Conservation (phyloP, 176 grass and related monocot genomes). For the Cenchrus purpureus region DNA sequence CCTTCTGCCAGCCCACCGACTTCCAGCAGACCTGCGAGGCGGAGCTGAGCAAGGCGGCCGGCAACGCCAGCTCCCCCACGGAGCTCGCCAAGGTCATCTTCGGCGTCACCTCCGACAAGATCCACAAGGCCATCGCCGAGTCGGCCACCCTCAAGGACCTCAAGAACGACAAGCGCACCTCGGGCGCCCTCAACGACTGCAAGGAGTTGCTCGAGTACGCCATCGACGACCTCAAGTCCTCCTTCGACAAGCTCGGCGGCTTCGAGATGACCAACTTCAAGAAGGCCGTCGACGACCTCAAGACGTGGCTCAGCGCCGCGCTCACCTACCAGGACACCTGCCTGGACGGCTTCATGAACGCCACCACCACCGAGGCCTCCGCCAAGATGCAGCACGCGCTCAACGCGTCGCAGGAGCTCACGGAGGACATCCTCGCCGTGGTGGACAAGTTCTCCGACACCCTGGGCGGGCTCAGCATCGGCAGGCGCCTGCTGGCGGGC, state of each 20-base stretch:
- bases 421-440: conserved; percentile 72
- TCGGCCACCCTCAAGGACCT: conserved; percentile 57
- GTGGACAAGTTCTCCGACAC: conserved; percentile 60
- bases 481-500: conserved; percentile 38
- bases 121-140: conserved; percentile 59
- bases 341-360: conserved; percentile 76
- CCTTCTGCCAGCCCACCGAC: conserved; percentile 72
- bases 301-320: conserved; percentile 77
- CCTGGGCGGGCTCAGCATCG: conserved; percentile 46
- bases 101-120: conserved; percentile 53
- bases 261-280: conserved; percentile 73
- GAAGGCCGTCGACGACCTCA: conserved; percentile 70
- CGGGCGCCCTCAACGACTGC: conserved; percentile 70
- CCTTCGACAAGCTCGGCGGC: conserved; percentile 62
- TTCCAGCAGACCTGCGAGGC: conserved; percentile 76
- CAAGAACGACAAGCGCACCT: conserved; percentile 64
- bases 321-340: conserved; percentile 85
- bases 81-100: conserved; percentile 70
- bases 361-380: conserved; percentile 62
- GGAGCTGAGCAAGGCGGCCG: conserved; percentile 47
- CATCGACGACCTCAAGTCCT: conserved; percentile 62
- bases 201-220: conserved; percentile 83
- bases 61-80: conserved; percentile 47
- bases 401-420: conserved; percentile 73
- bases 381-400: conserved; percentile 67